Percentiles rank a stretch among this genome's conserved stretches.
phyloP scores from a whole-genome alignment of 2,329 filamentous ascomycete genomes.

The Sclerotinia subarctica region DNA sequence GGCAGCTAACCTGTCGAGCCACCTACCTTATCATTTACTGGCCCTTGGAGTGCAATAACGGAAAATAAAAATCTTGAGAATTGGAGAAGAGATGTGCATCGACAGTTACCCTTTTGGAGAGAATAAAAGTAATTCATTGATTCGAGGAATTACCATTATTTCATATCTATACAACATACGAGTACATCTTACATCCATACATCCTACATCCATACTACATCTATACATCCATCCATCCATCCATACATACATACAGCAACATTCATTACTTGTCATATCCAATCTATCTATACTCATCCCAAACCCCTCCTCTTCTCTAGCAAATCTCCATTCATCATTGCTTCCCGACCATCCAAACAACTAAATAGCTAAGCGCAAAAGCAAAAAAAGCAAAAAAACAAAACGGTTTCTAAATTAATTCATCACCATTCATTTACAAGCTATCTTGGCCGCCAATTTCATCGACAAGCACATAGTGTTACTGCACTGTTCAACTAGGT shows the following conservation, averaged over 20 bases:
- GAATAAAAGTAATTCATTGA: not conserved
- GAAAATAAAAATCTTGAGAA: not conserved
- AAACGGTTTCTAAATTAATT: not conserved
- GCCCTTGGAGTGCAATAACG: not conserved
- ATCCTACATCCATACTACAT: not conserved
- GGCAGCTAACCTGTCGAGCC: not conserved
- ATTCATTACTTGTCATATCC: not conserved
- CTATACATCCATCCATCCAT: not conserved
- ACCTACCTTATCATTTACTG: not conserved
- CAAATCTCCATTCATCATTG: not conserved
- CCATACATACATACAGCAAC: not conserved
- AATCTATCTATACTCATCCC: not conserved
- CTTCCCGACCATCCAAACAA: not conserved
- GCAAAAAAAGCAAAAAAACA: not conserved
- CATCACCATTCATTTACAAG: not conserved
- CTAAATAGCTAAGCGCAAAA: not conserved
- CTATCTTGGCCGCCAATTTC: conserved; percentile 5
- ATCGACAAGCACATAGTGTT: conserved; percentile 1
- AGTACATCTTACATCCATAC: too few species aligned
- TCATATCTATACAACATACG: too few species aligned
- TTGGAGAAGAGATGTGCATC: conserved; percentile 9
- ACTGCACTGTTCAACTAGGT: conserved; percentile 6
- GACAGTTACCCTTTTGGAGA: conserved; percentile 2
- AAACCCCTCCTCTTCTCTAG: not conserved
- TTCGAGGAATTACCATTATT: not conserved